Base-by-base conservation (phyloP, 2,329 filamentous ascomycete genomes). In the Apiospora hydei region DNA sequence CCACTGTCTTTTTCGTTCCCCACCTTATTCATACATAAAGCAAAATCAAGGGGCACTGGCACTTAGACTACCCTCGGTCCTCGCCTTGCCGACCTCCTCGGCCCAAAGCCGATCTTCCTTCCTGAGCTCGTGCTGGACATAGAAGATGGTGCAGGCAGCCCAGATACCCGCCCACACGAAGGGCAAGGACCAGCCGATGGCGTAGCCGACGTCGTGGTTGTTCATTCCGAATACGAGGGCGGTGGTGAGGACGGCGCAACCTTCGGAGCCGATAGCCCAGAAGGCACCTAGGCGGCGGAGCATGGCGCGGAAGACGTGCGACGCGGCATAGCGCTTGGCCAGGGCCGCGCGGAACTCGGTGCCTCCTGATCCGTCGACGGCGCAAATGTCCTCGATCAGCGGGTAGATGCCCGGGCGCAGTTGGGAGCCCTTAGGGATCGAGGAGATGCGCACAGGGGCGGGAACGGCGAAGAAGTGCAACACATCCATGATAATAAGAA, bases 371-470 rank as follows among this genome's bases (percentile, higher is more conserved):
- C 87, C 87, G 72, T 89, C 86, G 3, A 88, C 87, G 2, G 86
- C 86, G 53, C 84, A 82, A 34, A 88, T 80, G 74, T 89, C 87
- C 72, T 89, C 87, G 74, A 89, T 86, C 75, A 88, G 81, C 10
- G 82, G 83, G 78, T 88, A 88, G 73, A 88, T 86, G 0, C 85
- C 85, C 0, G 87, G 87, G 2, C 87, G 85, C 1, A 88, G 81
- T 57, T 85, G 85, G 0, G 85, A 83, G 61, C 86, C 86, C 69
- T 83, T 80, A 5, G 86, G 86, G 0, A 88, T 83, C 1, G 86
- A 88, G 6, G 85, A 87, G 73, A 89, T 85, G 21, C 87, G 84
- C 74, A 86, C 82, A 0, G 86, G 86, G 0, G 86, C 84, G 4
- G 81, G 84, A 10, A 86, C 74, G 11, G 82, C 80, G 72, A 83